Conservation (phyloP, 2,329 filamentous ascomycete species). For the Fusarium sp. region DNA sequence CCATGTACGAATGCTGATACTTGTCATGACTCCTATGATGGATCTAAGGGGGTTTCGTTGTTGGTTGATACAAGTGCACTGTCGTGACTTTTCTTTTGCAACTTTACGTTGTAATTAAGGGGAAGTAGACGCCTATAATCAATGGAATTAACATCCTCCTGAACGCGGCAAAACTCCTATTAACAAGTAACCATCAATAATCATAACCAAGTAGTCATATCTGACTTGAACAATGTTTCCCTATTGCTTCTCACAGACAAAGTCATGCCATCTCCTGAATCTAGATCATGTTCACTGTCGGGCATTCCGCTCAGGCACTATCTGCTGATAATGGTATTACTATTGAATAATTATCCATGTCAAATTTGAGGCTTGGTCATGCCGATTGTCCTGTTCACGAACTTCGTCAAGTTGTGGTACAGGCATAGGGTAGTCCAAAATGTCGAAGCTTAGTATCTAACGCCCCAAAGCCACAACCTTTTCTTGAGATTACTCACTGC, state of each 20-base stretch:
- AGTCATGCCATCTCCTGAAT: neutral
- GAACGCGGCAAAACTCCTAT: neutral
- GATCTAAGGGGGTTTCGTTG: constrained; percentile 1
- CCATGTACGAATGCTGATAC: neutral
- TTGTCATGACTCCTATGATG: neutral
- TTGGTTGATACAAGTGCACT: constrained; percentile 1
- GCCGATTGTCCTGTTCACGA: neutral
- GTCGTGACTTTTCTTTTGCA: constrained; percentile 4
- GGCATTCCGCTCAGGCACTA: neutral
- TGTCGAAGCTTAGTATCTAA: neutral
- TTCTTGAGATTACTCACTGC: no score
- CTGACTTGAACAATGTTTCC: neutral
- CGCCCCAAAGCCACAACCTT: neutral
- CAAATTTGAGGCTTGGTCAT: neutral
- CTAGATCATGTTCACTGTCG: no score
- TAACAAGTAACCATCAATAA: neutral
- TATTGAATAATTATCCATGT: neutral
- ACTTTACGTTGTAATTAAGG: neutral
- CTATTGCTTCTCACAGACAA: neutral
- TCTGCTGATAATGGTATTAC: no score
- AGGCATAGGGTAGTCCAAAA: neutral
- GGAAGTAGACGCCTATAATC: neutral
- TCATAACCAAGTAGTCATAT: neutral
- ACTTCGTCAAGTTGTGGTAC: neutral
- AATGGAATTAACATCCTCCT: neutral